Base-by-base conservation (phyloP, 108 stramenopile species). In the Cyclostephanos tholiformis region DNA sequence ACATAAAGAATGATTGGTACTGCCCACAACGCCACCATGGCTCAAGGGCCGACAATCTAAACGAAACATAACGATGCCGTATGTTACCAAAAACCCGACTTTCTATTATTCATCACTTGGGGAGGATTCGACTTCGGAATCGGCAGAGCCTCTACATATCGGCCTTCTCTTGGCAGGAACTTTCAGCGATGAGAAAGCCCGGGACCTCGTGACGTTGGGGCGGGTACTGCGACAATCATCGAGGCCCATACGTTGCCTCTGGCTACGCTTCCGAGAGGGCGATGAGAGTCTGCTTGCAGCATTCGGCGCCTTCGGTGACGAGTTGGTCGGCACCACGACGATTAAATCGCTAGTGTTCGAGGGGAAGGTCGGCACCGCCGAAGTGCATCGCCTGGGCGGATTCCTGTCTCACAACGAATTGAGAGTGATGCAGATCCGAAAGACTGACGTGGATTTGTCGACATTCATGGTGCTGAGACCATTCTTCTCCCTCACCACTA, bases 271-370 rank as follows among this genome's bases (percentile, higher is more conserved):
- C 55, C 32, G 41, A 38, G 77, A 60, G 22, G 71, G 71, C 13
- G 77, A 79, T 22, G 71, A 79, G 36, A 71, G 77, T 41, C 59
- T 72, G 20, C 32, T 12, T 16, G 62, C 70, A 14, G 57, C 65
- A 11, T 56, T 79, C 50, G 35, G 49, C 39, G 55, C 71, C 19
- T 72, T 79, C 56, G 77, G 77, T n/a, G 36, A 59, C 25, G 77
- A 71, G 49, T 58, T 79, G 71, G 46, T 63, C 7, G 70, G 71
- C 9, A 64, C 53, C 48, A 48, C 49, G 32, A n/a, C 70, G 25
- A 65, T 79, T 46, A 46, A 70, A 51, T 79, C 77, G 30, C 50
- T 79, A 12, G 70, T 72, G 23, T 39, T 79, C 25, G 77, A 79
- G 36, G 70, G 69, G 20, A 71, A 52, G 38, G 63, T 67, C 27